These are phyloP conservation scores for Isochrysis galbana DNA, from an alignment of 78 protist genomes.

Conservation along the genomic window DNA sequence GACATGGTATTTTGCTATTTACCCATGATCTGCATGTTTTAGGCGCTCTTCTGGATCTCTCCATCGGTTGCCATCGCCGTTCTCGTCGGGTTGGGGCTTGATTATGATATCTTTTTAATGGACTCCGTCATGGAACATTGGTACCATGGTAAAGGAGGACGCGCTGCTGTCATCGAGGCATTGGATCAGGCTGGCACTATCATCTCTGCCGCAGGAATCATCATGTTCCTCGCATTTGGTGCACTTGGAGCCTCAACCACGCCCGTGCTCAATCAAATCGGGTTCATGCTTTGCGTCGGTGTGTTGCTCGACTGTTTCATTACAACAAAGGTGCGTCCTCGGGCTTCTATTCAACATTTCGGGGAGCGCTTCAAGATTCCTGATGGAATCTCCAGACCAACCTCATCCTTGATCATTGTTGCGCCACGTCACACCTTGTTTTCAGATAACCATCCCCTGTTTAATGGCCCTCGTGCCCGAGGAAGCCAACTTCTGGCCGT, in stretches of 20 bases:
- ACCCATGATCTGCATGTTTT: too few relatives aligned
- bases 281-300: constrained; percentile 52
- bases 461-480: not conserved
- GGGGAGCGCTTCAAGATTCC: not conserved
- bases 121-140: constrained; percentile 47
- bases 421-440: too few relatives aligned
- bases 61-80: constrained; percentile 53
- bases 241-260: constrained; percentile 53
- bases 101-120: constrained; percentile 68
- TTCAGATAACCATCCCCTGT: constrained; percentile 60
- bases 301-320: constrained; percentile 74
- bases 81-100: constrained; percentile 67
- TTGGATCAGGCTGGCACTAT: constrained; percentile 48
- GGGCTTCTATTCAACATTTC: not conserved
- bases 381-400: not conserved
- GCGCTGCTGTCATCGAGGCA: constrained; percentile 41
- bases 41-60: constrained; percentile 60
- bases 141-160: not conserved
- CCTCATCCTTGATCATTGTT: not conserved
- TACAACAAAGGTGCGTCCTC: constrained; percentile 31
- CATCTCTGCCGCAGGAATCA: constrained; percentile 76
- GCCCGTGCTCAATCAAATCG: constrained; percentile 47
- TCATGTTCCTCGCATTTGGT: constrained; percentile 71
- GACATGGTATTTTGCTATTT: too few relatives aligned
- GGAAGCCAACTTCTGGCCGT: not conserved